Conservation (phyloP, 2,329 filamentous ascomycete species). For the Thermothelomyces thermophilus region DNA sequence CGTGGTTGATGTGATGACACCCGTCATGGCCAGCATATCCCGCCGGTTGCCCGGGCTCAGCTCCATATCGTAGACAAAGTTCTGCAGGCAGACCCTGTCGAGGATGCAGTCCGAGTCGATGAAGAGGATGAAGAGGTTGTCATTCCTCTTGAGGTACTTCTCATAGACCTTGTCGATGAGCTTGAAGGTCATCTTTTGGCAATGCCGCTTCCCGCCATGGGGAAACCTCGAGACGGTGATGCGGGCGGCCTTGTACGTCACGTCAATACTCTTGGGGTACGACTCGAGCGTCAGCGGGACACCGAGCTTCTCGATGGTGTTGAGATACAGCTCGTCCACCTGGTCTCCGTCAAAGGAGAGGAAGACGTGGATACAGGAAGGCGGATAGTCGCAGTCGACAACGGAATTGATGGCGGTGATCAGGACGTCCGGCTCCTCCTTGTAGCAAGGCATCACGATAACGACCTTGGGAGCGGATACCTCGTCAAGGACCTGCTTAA, state of each 20-base stretch:
- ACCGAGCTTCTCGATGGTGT: conserved; percentile 77
- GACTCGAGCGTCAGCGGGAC: conserved; percentile 68
- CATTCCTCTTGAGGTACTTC: conserved; percentile 77
- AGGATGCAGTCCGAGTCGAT: conserved; percentile 97
- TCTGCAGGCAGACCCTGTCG: conserved; percentile 85
- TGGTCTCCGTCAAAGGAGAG: conserved; percentile 89
- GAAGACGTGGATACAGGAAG: conserved; percentile 89
- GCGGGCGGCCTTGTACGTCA: conserved; percentile 72
- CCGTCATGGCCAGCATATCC: conserved; percentile 96
- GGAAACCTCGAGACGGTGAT: conserved; percentile 89
- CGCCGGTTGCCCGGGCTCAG: conserved; percentile 84
- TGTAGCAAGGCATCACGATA: conserved; percentile 95
- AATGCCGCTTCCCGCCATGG: conserved; percentile 88
- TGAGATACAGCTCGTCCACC: conserved; percentile 82
- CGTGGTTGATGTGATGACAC: conserved; percentile 91
- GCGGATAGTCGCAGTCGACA: conserved; percentile 87
- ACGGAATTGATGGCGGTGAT: conserved; percentile 85
- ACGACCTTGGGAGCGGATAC: conserved; percentile 85
- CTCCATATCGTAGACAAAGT: conserved; percentile 99
- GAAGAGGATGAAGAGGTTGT: conserved; percentile 91
- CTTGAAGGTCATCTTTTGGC: conserved; percentile 87
- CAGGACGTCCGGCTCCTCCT: conserved; percentile 78
- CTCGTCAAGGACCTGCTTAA: conserved; percentile 80
- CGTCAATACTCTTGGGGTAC: conserved; percentile 86
- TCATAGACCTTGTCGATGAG: conserved; percentile 90